These are phyloP conservation scores for Omphalotus olearius DNA, from an alignment of 1,284 basidiomycete species.

Conservation along the genomic window DNA sequence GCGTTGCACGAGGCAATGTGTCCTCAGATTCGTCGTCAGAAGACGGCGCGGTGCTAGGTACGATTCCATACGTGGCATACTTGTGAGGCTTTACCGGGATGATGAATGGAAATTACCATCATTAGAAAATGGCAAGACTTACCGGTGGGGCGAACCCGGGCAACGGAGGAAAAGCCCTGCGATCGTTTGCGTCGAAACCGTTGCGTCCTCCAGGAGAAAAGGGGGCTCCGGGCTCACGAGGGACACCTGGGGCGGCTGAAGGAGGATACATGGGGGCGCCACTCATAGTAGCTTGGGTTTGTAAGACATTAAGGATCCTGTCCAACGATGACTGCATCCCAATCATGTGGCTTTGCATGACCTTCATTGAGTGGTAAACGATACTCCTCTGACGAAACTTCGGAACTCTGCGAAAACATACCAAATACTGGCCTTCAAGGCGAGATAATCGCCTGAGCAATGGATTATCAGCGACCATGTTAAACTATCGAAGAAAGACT, in stretches of 20 bases:
- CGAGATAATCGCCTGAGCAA: constrained; percentile 66
- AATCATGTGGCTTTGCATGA: constrained; percentile 89
- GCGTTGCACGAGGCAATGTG: constrained; percentile 71
- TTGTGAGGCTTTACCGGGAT: constrained; percentile 67
- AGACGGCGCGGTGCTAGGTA: constrained; percentile 74
- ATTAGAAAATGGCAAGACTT: constrained; percentile 23
- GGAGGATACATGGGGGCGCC: constrained; percentile 27
- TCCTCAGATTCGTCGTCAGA: constrained; percentile 89
- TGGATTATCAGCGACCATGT: constrained; percentile 16
- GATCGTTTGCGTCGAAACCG: constrained; percentile 26
- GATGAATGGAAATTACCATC: constrained; percentile 14
- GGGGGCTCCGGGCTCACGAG: neutral
- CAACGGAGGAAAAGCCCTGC: constrained; percentile 67
- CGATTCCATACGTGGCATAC: constrained; percentile 87
- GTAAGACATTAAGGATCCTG: constrained; percentile 69
- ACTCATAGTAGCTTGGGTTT: constrained; percentile 40
- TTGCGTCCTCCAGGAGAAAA: constrained; percentile 11
- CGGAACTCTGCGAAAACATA: constrained; percentile 29
- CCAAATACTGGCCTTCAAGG: constrained; percentile 80
- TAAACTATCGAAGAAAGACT: constrained; percentile 25
- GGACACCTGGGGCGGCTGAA: constrained; percentile 2
- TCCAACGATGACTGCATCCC: constrained; percentile 84
- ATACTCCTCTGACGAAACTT: constrained; percentile 6
- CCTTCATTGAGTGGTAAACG: constrained; percentile 34
- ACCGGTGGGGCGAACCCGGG: constrained; percentile 90